Evolutionary conservation across 345 rosid species (phyloP), one percentile per base, ranked within the genome.

Genomic region (Raphanus raphanistrum): DNA sequence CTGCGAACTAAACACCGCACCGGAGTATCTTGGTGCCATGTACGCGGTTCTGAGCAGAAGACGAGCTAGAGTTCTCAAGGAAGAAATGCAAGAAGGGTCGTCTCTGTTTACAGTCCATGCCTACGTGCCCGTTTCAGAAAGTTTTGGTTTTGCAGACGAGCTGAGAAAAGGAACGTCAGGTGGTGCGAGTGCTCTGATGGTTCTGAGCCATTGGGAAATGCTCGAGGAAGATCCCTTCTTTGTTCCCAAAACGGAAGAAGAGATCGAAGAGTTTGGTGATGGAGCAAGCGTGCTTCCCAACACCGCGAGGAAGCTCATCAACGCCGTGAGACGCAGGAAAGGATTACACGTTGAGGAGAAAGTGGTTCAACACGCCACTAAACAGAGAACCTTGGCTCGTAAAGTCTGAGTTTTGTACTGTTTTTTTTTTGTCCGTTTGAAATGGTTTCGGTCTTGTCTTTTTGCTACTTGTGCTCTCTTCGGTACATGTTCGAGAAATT

Each of bases 31-130:
- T 71, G 95, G 97, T 38, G 74, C 89, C 1, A 89, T 88, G 97
- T 89, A 90, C 71, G 96, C 88, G 0, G 97, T 94, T 73, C 90
- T 92, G 62, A 82, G 86, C 70, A 82, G 91, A 76, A 92, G 89
- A 79, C 84, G 97, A 75, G 98, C 98, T 4, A 81, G 77, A 29
- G 82, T 94, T n/a, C 80, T 92, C 61, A 94, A 92, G 80, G 98
- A 94, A 83, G 97, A 90, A 82, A 94, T 92, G 98, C 90, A 88
- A 74, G 97, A 92, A 82, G 91, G 98, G 11, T 92, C 95, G 41
- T 79, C 92, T 1, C 78, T 90, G 38, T 94, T 94, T 75, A 88
- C 91, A 0, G 91, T 92, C 64, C 92, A 92, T 26, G 89, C 95
- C 1, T 90, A 94, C 74, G 88, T 92, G 45, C 98, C 97, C 0